Conservation (phyloP, 2,329 filamentous ascomycete genomes). For the Coniella lustricola region DNA sequence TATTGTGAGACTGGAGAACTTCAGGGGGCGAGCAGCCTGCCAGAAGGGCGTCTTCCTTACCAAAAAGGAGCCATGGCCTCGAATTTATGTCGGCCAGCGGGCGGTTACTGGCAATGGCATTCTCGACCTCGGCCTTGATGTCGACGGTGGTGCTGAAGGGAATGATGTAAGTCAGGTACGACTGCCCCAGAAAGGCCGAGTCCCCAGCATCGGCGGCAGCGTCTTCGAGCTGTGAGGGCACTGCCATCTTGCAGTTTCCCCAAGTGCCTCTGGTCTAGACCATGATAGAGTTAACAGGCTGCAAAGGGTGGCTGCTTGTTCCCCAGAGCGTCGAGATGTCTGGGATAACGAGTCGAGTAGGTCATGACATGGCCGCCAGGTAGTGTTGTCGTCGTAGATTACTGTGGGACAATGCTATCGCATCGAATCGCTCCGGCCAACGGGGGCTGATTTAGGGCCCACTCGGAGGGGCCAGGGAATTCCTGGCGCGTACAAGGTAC, state of each 20-base stretch:
- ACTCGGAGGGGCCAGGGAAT: not conserved
- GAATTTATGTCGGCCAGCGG: constrained; percentile 12
- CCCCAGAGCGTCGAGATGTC: not conserved
- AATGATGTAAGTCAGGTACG: constrained; percentile 54
- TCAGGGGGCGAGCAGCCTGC: constrained; percentile 19
- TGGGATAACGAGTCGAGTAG: not conserved
- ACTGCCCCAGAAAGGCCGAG: constrained; percentile 47
- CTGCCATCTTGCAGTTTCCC: constrained; percentile 21
- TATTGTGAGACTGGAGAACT: constrained; percentile 31
- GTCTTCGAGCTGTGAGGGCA: constrained; percentile 24
- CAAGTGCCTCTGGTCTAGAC: constrained; percentile 2
- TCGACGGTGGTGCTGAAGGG: constrained; percentile 49
- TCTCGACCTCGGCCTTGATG: constrained; percentile 43
- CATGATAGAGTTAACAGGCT: not conserved
- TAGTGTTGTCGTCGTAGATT: not conserved
- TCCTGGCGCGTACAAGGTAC: no score
- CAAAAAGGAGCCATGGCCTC: constrained; percentile 56
- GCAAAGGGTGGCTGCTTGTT: not conserved
- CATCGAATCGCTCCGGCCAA: not conserved
- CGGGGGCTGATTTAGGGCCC: not conserved
- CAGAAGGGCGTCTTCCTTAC: constrained; percentile 46
- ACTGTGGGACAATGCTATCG: not conserved
- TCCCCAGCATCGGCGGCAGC: constrained; percentile 22
- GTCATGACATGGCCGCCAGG: not conserved
- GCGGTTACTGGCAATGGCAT: constrained; percentile 4